Evolutionary conservation across 495 filamentous ascomycete species (phyloP).

Genomic region (Trichoderma gamsii): DNA sequence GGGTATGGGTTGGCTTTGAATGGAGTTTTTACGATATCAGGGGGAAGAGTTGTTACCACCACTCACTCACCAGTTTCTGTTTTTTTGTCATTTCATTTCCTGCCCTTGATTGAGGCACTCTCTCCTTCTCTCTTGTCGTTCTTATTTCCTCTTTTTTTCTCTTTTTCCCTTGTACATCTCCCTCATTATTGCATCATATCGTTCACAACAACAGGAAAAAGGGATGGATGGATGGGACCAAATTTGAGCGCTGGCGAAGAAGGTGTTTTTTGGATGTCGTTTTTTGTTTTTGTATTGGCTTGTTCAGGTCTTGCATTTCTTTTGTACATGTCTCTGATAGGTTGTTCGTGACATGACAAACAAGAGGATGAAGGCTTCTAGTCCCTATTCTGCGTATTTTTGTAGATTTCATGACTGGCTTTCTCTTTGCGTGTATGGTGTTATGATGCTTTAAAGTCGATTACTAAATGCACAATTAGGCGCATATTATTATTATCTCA

Average conservation of each 20-base stretch:
- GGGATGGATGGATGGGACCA: not conserved
- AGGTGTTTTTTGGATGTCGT: constrained; percentile 2
- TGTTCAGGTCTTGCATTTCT: not conserved
- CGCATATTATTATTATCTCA: too few species aligned
- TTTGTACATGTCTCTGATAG: not conserved
- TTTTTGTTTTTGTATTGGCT: not conserved
- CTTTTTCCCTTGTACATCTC: not conserved
- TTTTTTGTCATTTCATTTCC: not conserved
- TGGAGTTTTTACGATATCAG: not conserved
- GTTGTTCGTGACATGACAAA: not conserved
- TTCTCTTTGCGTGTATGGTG: not conserved
- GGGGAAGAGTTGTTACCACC: not conserved
- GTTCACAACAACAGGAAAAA: not conserved
- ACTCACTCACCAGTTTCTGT: not conserved
- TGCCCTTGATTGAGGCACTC: not conserved
- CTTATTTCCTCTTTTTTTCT: not conserved
- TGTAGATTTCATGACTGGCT: not conserved
- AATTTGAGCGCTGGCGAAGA: constrained; percentile 7
- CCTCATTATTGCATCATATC: not conserved
- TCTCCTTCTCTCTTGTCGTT: not conserved
- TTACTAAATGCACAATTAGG: not conserved
- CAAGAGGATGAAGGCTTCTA: not conserved
- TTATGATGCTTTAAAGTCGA: not conserved
- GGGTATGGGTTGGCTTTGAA: not conserved
- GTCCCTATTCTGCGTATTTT: not conserved